Percentiles rank a stretch among this genome's conserved stretches.
Evolutionary conservation across 768 basidiomycete species (phyloP).

Genomic region (Suillus plorans): DNA sequence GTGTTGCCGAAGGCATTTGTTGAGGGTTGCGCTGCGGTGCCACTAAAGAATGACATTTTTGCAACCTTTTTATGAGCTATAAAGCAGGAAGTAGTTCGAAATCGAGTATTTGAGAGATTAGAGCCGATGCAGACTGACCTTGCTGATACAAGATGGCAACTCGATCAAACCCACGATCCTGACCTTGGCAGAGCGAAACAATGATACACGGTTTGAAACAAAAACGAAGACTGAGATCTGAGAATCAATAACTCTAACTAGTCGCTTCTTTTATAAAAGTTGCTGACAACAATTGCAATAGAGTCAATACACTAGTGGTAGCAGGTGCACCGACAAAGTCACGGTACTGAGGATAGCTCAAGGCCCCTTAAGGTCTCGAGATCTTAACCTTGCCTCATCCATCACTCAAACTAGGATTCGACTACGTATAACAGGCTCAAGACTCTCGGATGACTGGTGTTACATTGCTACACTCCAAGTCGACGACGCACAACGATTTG

Average conservation of each 20-base stretch:
- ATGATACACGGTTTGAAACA: neutral
- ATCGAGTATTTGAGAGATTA: neutral
- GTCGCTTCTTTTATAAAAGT: neutral
- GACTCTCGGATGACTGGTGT: neutral
- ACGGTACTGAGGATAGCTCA: neutral
- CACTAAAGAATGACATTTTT: constrained; percentile 11
- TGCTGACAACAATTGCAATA: neutral
- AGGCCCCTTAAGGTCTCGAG: too few species aligned
- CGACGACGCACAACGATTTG: neutral
- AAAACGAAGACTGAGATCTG: neutral
- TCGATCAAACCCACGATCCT: neutral
- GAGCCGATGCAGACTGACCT: neutral
- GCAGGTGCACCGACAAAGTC: neutral
- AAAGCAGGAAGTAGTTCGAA: neutral
- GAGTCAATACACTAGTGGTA: neutral
- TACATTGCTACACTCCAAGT: neutral
- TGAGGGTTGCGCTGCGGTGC: constrained; percentile 3
- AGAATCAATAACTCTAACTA: neutral
- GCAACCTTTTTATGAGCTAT: neutral
- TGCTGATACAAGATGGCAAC: neutral
- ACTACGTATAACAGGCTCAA: neutral
- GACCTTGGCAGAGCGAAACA: neutral
- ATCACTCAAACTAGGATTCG: neutral
- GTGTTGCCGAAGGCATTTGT: constrained; percentile 7
- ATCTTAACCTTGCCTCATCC: too few species aligned